phyloP scores from a whole-genome alignment of 2,329 filamentous ascomycete species.

The Colletotrichum limetticola region DNA sequence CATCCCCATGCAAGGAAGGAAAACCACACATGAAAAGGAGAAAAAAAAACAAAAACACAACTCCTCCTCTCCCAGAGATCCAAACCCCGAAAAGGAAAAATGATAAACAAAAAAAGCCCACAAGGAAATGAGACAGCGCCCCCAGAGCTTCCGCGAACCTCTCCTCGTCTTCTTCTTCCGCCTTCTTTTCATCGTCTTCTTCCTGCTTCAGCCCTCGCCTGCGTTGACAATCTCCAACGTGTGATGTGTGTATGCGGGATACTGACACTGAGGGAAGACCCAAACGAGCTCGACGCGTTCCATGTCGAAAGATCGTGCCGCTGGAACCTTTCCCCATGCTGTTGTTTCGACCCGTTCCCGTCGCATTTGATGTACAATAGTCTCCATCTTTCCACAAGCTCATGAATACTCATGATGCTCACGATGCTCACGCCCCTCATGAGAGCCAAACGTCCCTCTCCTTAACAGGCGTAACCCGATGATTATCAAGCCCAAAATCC shows the following conservation, averaged over 20 bases:
- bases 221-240: conserved; percentile 13
- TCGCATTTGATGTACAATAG: conserved; percentile 23
- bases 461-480: conserved; percentile 38
- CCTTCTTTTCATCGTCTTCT: not conserved
- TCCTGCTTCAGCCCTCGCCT: not conserved
- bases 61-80: not conserved
- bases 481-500: conserved; percentile 56
- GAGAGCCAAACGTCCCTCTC: conserved; percentile 40
- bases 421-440: not conserved
- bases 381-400: not conserved
- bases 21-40: not conserved
- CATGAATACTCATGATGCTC: too few relatives aligned
- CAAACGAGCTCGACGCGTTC: not conserved
- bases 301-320: too few relatives aligned
- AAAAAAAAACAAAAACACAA: conserved; percentile 12
- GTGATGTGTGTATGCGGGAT: not conserved
- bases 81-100: not conserved
- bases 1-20: conserved; percentile 15
- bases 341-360: not conserved
- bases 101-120: not conserved
- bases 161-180: not conserved
- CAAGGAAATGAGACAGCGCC: conserved; percentile 1
- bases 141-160: not conserved
- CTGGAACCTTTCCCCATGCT: not conserved
- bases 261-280: conserved; percentile 6